Percentiles rank a stretch among this genome's conserved stretches.
These are phyloP conservation scores for Suillus paluster DNA, from an alignment of 768 basidiomycete genomes.

Conservation along the genomic window DNA sequence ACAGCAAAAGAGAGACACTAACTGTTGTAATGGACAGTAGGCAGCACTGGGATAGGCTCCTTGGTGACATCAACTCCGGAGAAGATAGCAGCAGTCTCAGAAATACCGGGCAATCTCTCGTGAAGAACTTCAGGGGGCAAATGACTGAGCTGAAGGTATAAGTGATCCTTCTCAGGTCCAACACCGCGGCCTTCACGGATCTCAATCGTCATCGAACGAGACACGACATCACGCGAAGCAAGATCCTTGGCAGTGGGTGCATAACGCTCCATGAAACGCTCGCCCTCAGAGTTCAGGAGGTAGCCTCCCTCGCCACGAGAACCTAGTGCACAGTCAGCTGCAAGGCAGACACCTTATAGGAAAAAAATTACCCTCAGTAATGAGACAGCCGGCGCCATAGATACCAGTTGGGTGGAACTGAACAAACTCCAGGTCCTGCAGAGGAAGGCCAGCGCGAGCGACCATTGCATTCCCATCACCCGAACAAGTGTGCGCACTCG, in stretches of 20 bases:
- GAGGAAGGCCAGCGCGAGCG: slow-evolving; percentile 90
- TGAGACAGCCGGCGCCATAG: slow-evolving; percentile 98
- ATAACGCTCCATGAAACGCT: slow-evolving; percentile 99
- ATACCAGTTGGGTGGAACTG: slow-evolving; percentile 99
- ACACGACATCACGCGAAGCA: slow-evolving; percentile 98
- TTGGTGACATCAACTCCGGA: slow-evolving; percentile 99
- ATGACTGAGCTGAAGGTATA: slow-evolving; percentile 96
- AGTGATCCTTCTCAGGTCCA: slow-evolving; percentile 97
- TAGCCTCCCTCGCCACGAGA: slow-evolving; percentile 99
- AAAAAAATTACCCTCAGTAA: slow-evolving; percentile 81
- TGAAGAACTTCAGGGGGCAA: slow-evolving; percentile 94
- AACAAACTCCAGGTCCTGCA: slow-evolving; percentile 99
- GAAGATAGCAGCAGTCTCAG: slow-evolving; percentile 99
- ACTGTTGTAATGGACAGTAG: slow-evolving; percentile 99
- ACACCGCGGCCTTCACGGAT: slow-evolving; percentile 99
- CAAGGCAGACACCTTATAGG: slow-evolving; percentile 2
- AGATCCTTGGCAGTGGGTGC: slow-evolving; percentile 99
- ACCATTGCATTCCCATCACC: slow-evolving; percentile 99
- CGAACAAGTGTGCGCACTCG: slow-evolving; percentile 97
- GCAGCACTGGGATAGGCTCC: slow-evolving; percentile 98
- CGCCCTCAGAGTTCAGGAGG: slow-evolving; percentile 96
- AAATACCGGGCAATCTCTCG: slow-evolving; percentile 98
- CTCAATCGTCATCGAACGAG: slow-evolving; percentile 98
- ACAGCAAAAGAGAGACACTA: slow-evolving; percentile 37
- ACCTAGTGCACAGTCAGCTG: slow-evolving; percentile 48